Percentiles rank a stretch among this genome's conserved stretches.
These are phyloP conservation scores for Boletus reticulatus DNA, from an alignment of 768 basidiomycete genomes.

Conservation along the genomic window DNA sequence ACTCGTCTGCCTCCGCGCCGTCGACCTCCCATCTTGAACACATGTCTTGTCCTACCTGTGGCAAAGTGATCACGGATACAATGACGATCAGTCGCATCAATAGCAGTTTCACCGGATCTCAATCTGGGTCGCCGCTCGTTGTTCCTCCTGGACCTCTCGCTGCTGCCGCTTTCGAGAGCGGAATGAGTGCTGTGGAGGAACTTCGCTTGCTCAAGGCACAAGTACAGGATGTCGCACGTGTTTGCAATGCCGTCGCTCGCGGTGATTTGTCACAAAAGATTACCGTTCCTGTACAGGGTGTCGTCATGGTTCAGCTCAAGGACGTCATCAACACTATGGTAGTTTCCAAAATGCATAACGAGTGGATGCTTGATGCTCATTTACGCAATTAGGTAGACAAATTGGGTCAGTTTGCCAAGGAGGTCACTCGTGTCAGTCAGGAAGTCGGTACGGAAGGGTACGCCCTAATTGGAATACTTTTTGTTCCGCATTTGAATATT, in stretches of 20 bases:
- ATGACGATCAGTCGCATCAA: constrained; percentile 34
- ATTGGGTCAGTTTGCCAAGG: constrained; percentile 85
- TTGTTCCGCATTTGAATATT: constrained; percentile 15
- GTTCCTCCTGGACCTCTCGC: constrained; percentile 56
- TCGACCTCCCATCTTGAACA: constrained; percentile 41
- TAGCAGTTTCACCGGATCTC: constrained; percentile 24
- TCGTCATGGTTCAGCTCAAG: constrained; percentile 79
- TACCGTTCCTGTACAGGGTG: constrained; percentile 73
- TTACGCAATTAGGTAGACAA: constrained; percentile 50
- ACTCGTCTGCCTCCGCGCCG: constrained; percentile 42
- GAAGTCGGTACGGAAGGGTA: constrained; percentile 83
- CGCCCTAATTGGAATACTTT: constrained; percentile 19
- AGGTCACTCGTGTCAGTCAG: constrained; percentile 82
- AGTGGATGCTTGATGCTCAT: constrained; percentile 10
- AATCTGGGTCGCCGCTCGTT: constrained; percentile 40
- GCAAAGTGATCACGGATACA: constrained; percentile 46
- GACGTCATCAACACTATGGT: constrained; percentile 75
- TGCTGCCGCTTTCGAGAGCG: constrained; percentile 54
- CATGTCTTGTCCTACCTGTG: constrained; percentile 54
- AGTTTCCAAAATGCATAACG: constrained; percentile 2
- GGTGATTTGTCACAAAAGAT: constrained; percentile 80
- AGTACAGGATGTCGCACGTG: constrained; percentile 77
- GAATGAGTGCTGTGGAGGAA: constrained; percentile 73
- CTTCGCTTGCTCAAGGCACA: constrained; percentile 78
- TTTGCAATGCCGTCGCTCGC: constrained; percentile 76